phyloP scores from a whole-genome alignment of 805 yeast genomes.

The Brettanomyces custersianus region DNA sequence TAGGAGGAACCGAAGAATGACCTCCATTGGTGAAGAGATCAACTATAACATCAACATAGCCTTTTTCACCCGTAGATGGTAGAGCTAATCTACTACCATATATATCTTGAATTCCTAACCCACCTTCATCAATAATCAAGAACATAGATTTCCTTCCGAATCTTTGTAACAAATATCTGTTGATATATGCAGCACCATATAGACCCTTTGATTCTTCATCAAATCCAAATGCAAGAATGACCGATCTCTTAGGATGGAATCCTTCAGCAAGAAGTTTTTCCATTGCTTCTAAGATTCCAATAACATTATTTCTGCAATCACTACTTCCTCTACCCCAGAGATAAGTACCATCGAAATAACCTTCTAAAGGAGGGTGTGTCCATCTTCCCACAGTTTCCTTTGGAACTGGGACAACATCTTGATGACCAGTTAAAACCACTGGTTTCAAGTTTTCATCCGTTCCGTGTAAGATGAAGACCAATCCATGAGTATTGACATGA shows the following conservation, averaged over 20 bases:
- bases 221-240: slow-evolving; percentile 59
- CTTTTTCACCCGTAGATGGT: slow-evolving; percentile 40
- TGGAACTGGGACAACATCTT: slow-evolving; percentile 41
- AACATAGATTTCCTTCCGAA: slow-evolving; percentile 34
- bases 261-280: slow-evolving; percentile 44
- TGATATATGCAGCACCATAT: slow-evolving; percentile 45
- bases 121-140: slow-evolving; percentile 38
- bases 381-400: slow-evolving; percentile 28
- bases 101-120: slow-evolving; percentile 24
- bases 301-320: slow-evolving; percentile 33
- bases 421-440: slow-evolving; percentile 37
- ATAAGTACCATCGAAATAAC: slow-evolving; percentile 26
- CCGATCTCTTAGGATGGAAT: slow-evolving; percentile 52
- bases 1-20: slow-evolving; percentile 39
- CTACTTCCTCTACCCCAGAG: slow-evolving; percentile 31
- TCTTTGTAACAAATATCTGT: slow-evolving; percentile 23
- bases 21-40: slow-evolving; percentile 37
- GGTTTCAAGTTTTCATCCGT: slow-evolving; percentile 30
- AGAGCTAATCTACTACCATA: slow-evolving; percentile 30
- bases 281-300: slow-evolving; percentile 50
- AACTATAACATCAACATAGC: slow-evolving; percentile 31
- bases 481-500: slow-evolving; percentile 33
- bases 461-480: slow-evolving; percentile 37
- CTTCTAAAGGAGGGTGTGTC: slow-evolving; percentile 30
- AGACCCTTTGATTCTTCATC: slow-evolving; percentile 68